Percentiles rank a stretch among this genome's conserved stretches.
phyloP scores from a whole-genome alignment of 129 eudicot species.

The Glebionis coronaria region DNA sequence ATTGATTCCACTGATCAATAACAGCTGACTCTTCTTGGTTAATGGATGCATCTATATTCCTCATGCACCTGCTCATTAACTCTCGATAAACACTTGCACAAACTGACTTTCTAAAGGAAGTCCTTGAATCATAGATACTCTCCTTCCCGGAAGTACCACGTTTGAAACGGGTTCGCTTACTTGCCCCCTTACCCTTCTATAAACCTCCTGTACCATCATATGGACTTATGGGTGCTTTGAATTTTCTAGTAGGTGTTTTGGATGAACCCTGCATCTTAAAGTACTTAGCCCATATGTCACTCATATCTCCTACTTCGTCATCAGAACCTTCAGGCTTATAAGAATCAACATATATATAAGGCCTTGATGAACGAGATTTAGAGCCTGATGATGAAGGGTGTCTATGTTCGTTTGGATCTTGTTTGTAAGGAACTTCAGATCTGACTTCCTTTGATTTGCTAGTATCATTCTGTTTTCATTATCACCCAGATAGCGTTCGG shows the following conservation, averaged over 20 bases:
- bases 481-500: constrained; percentile 72
- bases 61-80: constrained; percentile 79
- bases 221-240: constrained; percentile 26
- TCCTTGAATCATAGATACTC: constrained; percentile 60
- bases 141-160: constrained; percentile 49
- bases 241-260: constrained; percentile 29
- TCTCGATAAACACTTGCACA: constrained; percentile 72
- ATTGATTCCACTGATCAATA: constrained; percentile 80
- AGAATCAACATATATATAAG: constrained; percentile 29
- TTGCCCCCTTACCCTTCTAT: constrained; percentile 39
- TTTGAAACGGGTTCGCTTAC: constrained; percentile 35
- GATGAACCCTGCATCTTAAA: constrained; percentile 41
- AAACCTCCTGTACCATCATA: constrained; percentile 29
- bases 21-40: constrained; percentile 60
- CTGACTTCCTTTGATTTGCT: constrained; percentile 35
- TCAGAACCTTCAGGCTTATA: constrained; percentile 37
- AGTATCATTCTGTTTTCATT: constrained; percentile 38
- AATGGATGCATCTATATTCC: constrained; percentile 68
- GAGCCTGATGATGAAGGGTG: constrained; percentile 39
- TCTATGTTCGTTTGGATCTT: constrained; percentile 24
- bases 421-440: constrained; percentile 37
- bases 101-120: constrained; percentile 53
- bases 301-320: constrained; percentile 28
- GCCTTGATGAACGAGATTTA: constrained; percentile 34
- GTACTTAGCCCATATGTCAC: constrained; percentile 51